These are phyloP conservation scores for Mycena leptocephala DNA, from an alignment of 768 basidiomycete species.

Conservation along the genomic window DNA sequence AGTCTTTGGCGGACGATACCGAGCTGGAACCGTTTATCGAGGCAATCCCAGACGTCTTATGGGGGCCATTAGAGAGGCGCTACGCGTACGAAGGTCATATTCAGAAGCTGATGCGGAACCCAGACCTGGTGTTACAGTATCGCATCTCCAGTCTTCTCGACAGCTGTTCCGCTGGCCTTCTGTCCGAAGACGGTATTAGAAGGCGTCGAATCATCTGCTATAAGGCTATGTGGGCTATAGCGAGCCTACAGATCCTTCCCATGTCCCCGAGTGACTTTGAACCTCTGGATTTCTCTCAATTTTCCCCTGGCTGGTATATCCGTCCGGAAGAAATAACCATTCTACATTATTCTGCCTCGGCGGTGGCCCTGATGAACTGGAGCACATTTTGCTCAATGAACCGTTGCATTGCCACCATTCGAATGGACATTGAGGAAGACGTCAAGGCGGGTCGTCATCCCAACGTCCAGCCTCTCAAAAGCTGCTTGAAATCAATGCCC, in stretches of 20 bases:
- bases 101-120: neutral
- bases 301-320: neutral
- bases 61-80: neutral
- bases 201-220: constrained; percentile 4
- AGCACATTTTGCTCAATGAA: too few species aligned
- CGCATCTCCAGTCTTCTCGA: neutral
- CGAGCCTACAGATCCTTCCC: neutral
- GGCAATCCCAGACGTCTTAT: neutral
- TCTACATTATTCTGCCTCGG: neutral
- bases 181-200: neutral
- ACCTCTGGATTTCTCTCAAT: neutral
- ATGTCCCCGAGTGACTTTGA: neutral
- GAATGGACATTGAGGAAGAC: too few species aligned
- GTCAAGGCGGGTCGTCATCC: too few species aligned
- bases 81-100: neutral
- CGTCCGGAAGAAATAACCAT: too few species aligned
- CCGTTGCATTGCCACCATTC: too few species aligned
- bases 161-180: neutral
- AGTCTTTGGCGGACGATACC: too few species aligned
- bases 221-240: constrained; percentile 6
- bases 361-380: too few species aligned
- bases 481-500: too few species aligned
- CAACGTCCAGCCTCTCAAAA: too few species aligned
- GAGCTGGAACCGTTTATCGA: neutral
- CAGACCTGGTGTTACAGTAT: neutral